Conservation (phyloP, 768 basidiomycete species). For the Lactifluus piperatus region DNA sequence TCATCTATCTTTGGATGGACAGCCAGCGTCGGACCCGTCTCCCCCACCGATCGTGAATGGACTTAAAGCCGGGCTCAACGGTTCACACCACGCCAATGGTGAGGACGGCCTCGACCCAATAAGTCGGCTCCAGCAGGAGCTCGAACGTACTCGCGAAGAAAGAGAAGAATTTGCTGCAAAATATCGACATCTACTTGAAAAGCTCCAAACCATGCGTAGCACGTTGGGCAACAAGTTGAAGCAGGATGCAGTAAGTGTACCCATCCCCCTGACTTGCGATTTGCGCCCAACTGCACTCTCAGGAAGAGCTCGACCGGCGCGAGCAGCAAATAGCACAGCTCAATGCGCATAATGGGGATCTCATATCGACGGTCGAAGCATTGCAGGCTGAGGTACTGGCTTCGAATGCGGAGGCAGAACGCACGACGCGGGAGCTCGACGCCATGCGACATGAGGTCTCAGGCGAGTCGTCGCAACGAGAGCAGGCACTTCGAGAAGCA, state of each 20-base stretch:
- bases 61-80: slow-evolving; percentile 21
- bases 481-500: slow-evolving; percentile 72
- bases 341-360: slow-evolving; percentile 67
- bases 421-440: slow-evolving; percentile 61
- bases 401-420: slow-evolving; percentile 68
- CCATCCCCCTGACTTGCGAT: background rate
- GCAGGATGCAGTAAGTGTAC: slow-evolving; percentile 81
- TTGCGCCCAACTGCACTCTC: slow-evolving; percentile 20
- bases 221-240: slow-evolving; percentile 90
- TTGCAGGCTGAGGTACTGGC: slow-evolving; percentile 72
- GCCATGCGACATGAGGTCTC: slow-evolving; percentile 59
- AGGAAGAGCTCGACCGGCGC: slow-evolving; percentile 98
- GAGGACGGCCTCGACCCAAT: slow-evolving; percentile 41
- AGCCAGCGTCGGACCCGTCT: slow-evolving; percentile 20
- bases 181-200: slow-evolving; percentile 78
- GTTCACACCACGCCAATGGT: slow-evolving; percentile 27
- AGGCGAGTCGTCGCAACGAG: slow-evolving; percentile 62
- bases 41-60: slow-evolving; percentile 23
- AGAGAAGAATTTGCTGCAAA: slow-evolving; percentile 82
- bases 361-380: slow-evolving; percentile 61
- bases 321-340: slow-evolving; percentile 78
- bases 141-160: slow-evolving; percentile 70
- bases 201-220: slow-evolving; percentile 87
- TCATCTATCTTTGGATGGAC: slow-evolving; percentile 26
- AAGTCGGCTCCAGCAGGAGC: slow-evolving; percentile 59